Conservation (phyloP, 2,329 filamentous ascomycete genomes). For the Calonectria multiphialidica region DNA sequence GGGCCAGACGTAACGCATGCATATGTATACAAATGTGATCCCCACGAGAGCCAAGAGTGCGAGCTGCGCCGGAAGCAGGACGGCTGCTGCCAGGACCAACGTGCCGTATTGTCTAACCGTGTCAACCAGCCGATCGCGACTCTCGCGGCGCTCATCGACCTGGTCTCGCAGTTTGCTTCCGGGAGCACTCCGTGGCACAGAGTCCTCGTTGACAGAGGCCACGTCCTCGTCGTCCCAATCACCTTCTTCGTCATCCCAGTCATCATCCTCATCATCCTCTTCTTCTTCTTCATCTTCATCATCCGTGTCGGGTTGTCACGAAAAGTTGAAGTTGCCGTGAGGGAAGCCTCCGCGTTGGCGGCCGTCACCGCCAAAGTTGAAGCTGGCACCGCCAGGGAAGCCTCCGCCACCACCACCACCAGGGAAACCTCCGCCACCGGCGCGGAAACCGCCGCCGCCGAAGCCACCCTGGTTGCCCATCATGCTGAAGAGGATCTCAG, state of each 20-base stretch:
- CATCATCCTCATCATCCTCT: conserved; percentile 44
- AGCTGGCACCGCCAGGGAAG: conserved; percentile 64
- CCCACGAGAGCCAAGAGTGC: conserved; percentile 51
- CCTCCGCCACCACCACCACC: conserved; percentile 51
- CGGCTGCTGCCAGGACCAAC: conserved; percentile 56
- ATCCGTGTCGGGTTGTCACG: conserved; percentile 61
- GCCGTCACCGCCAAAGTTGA: conserved; percentile 64
- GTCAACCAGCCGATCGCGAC: conserved; percentile 54
- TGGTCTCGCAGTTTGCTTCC: conserved; percentile 45
- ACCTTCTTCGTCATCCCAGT: conserved; percentile 38
- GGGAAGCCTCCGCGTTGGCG: conserved; percentile 53
- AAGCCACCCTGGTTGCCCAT: conserved; percentile 76
- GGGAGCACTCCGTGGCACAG: conserved; percentile 25
- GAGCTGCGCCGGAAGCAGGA: conserved; percentile 60
- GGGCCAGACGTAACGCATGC: conserved; percentile 46
- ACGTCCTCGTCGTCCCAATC: conserved; percentile 42
- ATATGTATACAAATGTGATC: conserved; percentile 55
- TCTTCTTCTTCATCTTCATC: conserved; percentile 50
- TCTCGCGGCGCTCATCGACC: conserved; percentile 47
- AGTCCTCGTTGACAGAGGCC: conserved; percentile 36
- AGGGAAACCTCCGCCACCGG: conserved; percentile 66
- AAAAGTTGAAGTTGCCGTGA: conserved; percentile 55
- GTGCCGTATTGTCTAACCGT: conserved; percentile 57
- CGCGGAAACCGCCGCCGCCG: conserved; percentile 64
- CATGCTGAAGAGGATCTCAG: conserved; percentile 86